Base-by-base conservation (phyloP, 768 basidiomycete genomes). In the Leccinellum rugosiceps region DNA sequence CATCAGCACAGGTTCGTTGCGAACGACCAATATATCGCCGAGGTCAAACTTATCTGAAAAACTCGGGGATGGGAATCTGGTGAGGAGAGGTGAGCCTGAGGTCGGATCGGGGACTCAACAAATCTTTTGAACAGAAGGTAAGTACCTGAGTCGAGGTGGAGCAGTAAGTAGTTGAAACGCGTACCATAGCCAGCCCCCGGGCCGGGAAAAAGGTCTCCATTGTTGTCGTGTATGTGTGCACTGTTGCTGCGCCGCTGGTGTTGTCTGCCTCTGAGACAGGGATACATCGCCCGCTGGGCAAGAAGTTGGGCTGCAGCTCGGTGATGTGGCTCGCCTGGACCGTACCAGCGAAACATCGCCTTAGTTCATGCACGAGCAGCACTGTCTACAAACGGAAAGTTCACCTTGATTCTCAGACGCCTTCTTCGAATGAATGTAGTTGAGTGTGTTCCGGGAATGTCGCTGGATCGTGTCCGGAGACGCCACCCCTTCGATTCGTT, bases 181-280 rank as follows among this genome's bases (percentile, higher is more conserved):
- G 4, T 63, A 85, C 87, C 88, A 64, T 89, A 88, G 38, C 88
- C 84, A 17, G 63, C 65, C 15, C 73, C n/a, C n/a, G n/a, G n/a
- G n/a, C n/a, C 71, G 1, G 88, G 87, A 64, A 83, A 85, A 15
- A 72, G 60, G 30, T 86, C 77, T 9, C 84, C 84, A 57, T 83
- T 84, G n/a, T 66, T 59, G 3, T 58, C 53, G 59, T 84, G 83
- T 7, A 75, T 72, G 65, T 87, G 83, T 4, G 74, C 73, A 1
- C 68, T n/a, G n/a, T n/a, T n/a, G n/a, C n/a, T n/a, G n/a, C n/a
- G n/a, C n/a, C 68, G 9, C 68, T 70, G 46, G 48, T 50, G 23
- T 57, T 56, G 28, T 80, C 78, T 1, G 78, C 78, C 28, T 76
- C 75, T 5, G 76, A 68, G 32, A 81, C 77, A 6, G 77, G 70